phyloP scores from a whole-genome alignment of 108 stramenopile genomes.

The Nitzschia inconspicua region DNA sequence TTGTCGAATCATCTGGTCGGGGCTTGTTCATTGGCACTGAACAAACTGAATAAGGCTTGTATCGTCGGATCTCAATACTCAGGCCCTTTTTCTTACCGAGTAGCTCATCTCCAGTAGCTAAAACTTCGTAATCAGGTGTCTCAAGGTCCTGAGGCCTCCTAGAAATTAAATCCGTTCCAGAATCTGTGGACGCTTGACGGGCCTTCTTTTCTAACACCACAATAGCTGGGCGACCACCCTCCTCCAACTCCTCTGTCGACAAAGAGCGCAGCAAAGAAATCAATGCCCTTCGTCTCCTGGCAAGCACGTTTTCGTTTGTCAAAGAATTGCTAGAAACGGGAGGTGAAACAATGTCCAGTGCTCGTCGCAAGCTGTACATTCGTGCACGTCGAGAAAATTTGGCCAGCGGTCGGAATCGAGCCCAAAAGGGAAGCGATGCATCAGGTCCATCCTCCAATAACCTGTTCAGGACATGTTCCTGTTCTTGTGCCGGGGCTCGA shows the following conservation, averaged over 20 bases:
- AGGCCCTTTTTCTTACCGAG: background rate
- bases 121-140: conserved; percentile 72
- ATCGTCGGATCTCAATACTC: conserved; percentile 71
- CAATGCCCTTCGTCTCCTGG: conserved; percentile 44
- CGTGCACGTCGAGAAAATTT: conserved; percentile 49
- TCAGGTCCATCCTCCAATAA: conserved; percentile 28
- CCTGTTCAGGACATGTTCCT: conserved; percentile 18
- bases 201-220: conserved; percentile 34
- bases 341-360: conserved; percentile 51
- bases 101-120: conserved; percentile 14
- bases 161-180: conserved; percentile 28
- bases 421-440: conserved; percentile 35
- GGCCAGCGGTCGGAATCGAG: conserved; percentile 21
- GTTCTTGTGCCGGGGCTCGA: conserved; percentile 1
- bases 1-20: conserved; percentile 26
- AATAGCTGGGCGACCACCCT: conserved; percentile 21
- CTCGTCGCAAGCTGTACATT: conserved; percentile 36
- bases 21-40: conserved; percentile 59
- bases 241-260: conserved; percentile 4
- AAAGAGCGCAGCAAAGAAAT: conserved; percentile 41
- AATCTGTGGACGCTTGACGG: conserved; percentile 20
- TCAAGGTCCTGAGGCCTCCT: conserved; percentile 72
- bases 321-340: conserved; percentile 14
- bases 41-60: conserved; percentile 79
- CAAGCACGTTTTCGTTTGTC: background rate